Evolutionary conservation across 2,329 filamentous ascomycete genomes (phyloP).

Genomic region (Penicillium polonicum): DNA sequence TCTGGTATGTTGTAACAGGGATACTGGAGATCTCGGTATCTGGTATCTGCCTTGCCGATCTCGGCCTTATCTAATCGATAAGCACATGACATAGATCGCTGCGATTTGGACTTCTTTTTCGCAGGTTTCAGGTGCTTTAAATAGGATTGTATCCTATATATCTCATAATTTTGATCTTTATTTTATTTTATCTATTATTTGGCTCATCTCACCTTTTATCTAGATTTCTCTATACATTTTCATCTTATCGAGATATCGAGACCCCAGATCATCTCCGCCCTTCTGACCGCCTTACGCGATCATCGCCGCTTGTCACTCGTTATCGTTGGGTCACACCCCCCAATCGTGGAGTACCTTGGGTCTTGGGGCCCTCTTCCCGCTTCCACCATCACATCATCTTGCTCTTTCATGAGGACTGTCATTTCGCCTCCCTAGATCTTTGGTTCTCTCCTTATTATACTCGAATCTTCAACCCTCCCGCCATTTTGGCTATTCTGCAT

Average conservation of each 20-base stretch:
- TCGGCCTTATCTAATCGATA: constrained; percentile 28
- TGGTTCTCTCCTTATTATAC: constrained; percentile 3
- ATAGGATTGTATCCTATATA: neutral
- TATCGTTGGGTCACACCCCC: constrained; percentile 33
- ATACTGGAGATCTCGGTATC: constrained; percentile 1
- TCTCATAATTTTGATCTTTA: neutral
- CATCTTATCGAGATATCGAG: constrained; percentile 6
- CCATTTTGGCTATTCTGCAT: neutral
- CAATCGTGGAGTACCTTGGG: constrained; percentile 26
- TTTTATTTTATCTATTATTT: neutral
- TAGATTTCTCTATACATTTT: neutral
- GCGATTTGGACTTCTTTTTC: constrained; percentile 13
- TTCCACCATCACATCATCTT: constrained; percentile 35
- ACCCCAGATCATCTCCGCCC: constrained; percentile 25
- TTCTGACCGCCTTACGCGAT: constrained; percentile 35
- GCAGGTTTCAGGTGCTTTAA: neutral
- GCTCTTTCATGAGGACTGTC: constrained; percentile 19
- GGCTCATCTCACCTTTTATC: neutral
- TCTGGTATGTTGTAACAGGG: neutral
- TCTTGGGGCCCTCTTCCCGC: constrained; percentile 17
- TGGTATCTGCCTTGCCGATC: constrained; percentile 15
- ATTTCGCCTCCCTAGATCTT: constrained; percentile 6
- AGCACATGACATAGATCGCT: constrained; percentile 17
- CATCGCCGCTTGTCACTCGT: constrained; percentile 29
- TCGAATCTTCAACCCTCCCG: constrained; percentile 1